phyloP scores from a whole-genome alignment of 106 monocot genomes.

The Xerophyta viscosa region DNA sequence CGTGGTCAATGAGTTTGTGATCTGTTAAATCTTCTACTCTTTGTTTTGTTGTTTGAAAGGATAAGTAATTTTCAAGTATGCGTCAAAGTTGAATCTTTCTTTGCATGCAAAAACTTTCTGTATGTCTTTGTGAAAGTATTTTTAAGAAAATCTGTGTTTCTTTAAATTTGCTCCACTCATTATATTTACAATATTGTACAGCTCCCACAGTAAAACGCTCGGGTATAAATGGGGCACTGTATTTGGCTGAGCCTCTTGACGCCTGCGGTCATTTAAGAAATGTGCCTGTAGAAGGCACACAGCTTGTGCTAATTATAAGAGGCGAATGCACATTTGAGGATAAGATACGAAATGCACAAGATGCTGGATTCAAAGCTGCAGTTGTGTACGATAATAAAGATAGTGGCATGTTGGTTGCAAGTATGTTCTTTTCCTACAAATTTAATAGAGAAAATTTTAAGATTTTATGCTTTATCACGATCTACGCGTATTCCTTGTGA shows the following conservation, averaged over 20 bases:
- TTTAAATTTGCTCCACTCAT: too few species aligned
- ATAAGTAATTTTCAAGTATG: too few species aligned
- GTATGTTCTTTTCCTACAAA: constrained; percentile 26
- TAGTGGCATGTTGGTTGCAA: constrained; percentile 23
- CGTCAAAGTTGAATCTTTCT: too few species aligned
- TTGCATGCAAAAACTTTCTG: too few species aligned
- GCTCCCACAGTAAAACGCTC: constrained; percentile 46
- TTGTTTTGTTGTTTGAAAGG: too few species aligned
- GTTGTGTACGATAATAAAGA: constrained; percentile 47
- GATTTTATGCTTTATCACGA: too few species aligned
- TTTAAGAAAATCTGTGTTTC: too few species aligned
- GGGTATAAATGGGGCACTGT: constrained; percentile 31
- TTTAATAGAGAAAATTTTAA: too few species aligned
- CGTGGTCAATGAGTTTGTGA: too few species aligned
- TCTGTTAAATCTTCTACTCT: too few species aligned
- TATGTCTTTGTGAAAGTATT: too few species aligned
- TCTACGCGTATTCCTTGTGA: too few species aligned
- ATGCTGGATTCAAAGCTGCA: constrained; percentile 54
- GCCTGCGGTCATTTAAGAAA: constrained; percentile 35
- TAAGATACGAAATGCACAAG: constrained; percentile 53
- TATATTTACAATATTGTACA: constrained; percentile 9
- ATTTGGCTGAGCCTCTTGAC: constrained; percentile 43
- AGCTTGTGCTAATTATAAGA: constrained; percentile 33
- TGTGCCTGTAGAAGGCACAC: constrained; percentile 9
- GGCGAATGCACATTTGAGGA: constrained; percentile 60